Base-by-base conservation (phyloP, 208 protist genomes). In the Acanthamoeba culbertsoni region DNA sequence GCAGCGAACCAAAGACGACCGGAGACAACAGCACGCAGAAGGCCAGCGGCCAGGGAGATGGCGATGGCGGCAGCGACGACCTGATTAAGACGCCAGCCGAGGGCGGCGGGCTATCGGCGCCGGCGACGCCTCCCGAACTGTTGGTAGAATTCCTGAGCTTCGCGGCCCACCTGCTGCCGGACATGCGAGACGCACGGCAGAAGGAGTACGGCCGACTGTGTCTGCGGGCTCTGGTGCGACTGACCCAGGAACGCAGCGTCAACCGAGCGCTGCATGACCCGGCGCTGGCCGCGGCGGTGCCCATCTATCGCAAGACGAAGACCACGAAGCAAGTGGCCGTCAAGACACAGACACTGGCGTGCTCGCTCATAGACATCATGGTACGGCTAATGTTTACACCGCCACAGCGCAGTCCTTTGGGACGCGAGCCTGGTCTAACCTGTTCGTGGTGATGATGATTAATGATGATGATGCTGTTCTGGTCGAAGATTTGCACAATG, bases 111-210 rank as follows among this genome's bases (percentile, higher is more conserved):
- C n/a, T n/a, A n/a, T n/a, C 12, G 12, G 3, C 55, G 55, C 55
- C 51, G 26, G 31, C n/a, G 26, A n/a, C 93, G 51, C 86, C 46
- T 57, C 93, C 55, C 23, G 75, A 95, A 12, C 40, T 95, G 20
- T 59, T 95, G 8, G 77, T 73, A 43, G 33, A 95, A 28, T 93
- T 95, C 1, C 59, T 91, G 26, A 46, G 31, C n/a, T 95, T 73
- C 59, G 71, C 82, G 77, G 37, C 35, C 10, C 91, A 93, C 51
- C 43, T 95, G 2, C 75, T 92, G 71, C 77, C 88, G 1, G 93
- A 95, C 43, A 48, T 68, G 7, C 37, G n/a, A 23, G 93, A 95
- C 53, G 55, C 65, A 31, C 77, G 63, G 1, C 89, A 93, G 48
- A 37, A 20, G 0, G 48, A 92, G 2, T 95, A 73, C 63, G 45